Evolutionary conservation across 345 rosid species (phyloP).

Genomic region (Murraya paniculata): DNA sequence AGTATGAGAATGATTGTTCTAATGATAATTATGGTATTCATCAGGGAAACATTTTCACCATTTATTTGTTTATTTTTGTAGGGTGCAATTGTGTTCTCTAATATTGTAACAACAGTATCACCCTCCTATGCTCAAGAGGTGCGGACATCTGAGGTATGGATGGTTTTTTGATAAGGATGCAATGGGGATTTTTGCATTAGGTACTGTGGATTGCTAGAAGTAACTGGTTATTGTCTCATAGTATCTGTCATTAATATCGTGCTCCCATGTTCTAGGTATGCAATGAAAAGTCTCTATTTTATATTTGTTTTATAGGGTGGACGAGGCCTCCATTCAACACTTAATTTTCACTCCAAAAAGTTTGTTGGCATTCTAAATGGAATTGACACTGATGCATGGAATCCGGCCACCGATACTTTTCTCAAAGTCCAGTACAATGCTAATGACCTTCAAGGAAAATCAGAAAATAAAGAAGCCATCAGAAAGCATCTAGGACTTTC

Average conservation of each 20-base stretch:
- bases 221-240: not conserved
- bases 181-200: not conserved
- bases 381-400: slow-evolving; percentile 90
- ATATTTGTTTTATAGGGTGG: slow-evolving; percentile 64
- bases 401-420: slow-evolving; percentile 81
- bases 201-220: not conserved
- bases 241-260: not conserved
- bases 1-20: slow-evolving; percentile 36
- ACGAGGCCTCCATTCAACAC: slow-evolving; percentile 81
- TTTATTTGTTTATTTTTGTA: slow-evolving; percentile 29
- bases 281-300: not conserved
- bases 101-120: slow-evolving; percentile 95
- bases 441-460: slow-evolving; percentile 83
- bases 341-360: slow-evolving; percentile 78
- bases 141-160: slow-evolving; percentile 78
- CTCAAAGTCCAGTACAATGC: slow-evolving; percentile 76
- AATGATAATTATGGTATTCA: not conserved
- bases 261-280: not conserved
- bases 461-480: slow-evolving; percentile 65
- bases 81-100: slow-evolving; percentile 97
- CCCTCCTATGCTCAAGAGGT: slow-evolving; percentile 97
- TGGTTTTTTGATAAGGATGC: not conserved
- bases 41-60: slow-evolving; percentile 3
- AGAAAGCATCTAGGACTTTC: slow-evolving; percentile 85
- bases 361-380: slow-evolving; percentile 91